Percentiles rank a stretch among this genome's conserved stretches.
phyloP scores from a whole-genome alignment of 2,329 filamentous ascomycete species.

The Ceratocystis diversiconidia region DNA sequence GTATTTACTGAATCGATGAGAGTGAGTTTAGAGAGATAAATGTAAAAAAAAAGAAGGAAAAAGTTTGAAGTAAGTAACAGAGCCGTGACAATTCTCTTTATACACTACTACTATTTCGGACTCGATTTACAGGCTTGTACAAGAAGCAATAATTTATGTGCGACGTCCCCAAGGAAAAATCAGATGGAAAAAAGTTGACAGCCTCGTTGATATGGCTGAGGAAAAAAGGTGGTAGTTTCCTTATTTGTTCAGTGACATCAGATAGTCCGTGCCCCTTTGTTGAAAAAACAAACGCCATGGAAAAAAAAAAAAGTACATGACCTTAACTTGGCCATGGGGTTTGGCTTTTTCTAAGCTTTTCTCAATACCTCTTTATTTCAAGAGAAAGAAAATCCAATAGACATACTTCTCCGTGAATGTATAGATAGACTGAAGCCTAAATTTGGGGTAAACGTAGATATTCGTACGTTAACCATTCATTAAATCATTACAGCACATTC shows the following conservation, averaged over 20 bases:
- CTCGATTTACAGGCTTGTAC: not conserved
- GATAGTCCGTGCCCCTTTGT: not conserved
- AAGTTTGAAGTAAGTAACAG: too few species aligned
- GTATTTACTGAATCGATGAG: too few species aligned
- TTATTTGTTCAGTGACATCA: slow-evolving; percentile 4
- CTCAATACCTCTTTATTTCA: too few species aligned
- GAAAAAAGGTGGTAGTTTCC: not conserved
- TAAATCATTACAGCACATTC: not conserved
- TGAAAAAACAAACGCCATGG: not conserved
- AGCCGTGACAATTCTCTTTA: too few species aligned
- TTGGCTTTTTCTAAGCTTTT: too few species aligned
- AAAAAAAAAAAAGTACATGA: not conserved
- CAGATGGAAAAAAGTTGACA: slow-evolving; percentile 4
- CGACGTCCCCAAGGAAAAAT: slow-evolving; percentile 1
- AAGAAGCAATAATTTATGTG: not conserved
- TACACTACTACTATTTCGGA: too few species aligned
- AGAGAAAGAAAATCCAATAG: too few species aligned
- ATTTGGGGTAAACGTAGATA: not conserved
- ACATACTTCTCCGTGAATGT: too few species aligned
- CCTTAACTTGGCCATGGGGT: too few species aligned
- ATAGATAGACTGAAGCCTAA: too few species aligned
- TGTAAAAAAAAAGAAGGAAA: too few species aligned
- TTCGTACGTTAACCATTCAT: not conserved
- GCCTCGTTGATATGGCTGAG: slow-evolving; percentile 7
- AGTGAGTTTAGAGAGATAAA: too few species aligned